Conservation (phyloP, 768 basidiomycete genomes). For the Trametes sanguinea region DNA sequence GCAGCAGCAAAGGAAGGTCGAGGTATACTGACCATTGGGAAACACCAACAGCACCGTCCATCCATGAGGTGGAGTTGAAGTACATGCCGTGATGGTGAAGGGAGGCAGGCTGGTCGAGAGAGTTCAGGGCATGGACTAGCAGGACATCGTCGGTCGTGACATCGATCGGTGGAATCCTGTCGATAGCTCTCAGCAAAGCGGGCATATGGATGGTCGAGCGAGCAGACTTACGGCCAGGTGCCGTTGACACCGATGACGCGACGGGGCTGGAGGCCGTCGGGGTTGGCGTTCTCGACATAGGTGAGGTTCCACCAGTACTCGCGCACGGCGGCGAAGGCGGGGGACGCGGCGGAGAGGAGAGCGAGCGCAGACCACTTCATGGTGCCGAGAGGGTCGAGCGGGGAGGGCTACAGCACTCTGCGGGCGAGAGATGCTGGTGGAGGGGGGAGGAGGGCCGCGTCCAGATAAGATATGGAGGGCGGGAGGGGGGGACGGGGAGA, state of each 20-base stretch:
- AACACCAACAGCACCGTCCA: constrained; percentile 83
- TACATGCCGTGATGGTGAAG: constrained; percentile 96
- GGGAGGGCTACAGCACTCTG: constrained; percentile 1
- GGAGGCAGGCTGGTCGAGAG: constrained; percentile 62
- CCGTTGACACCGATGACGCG: constrained; percentile 86
- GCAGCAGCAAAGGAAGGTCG: background rate
- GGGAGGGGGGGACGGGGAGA: constrained; percentile 12
- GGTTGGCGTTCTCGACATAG: constrained; percentile 76
- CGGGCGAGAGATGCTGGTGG: constrained; percentile 13
- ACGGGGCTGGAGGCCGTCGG: constrained; percentile 78
- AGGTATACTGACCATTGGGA: constrained; percentile 70
- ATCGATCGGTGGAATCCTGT: constrained; percentile 82
- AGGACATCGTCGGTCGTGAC: constrained; percentile 72
- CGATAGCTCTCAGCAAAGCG: background rate
- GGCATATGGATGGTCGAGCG: background rate
- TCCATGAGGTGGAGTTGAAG: constrained; percentile 85
- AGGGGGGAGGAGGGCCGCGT: constrained; percentile 7
- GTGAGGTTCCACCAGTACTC: constrained; percentile 93
- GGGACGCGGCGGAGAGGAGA: constrained; percentile 37
- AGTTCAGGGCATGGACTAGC: constrained; percentile 74
- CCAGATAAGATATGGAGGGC: constrained; percentile 8
- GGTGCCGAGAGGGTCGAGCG: background rate
- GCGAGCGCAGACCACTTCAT: constrained; percentile 29
- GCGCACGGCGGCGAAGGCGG: constrained; percentile 61
- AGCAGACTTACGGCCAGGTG: constrained; percentile 82